Base-by-base conservation (phyloP, 139 green algal species). In the Haematococcus lacustris region DNA sequence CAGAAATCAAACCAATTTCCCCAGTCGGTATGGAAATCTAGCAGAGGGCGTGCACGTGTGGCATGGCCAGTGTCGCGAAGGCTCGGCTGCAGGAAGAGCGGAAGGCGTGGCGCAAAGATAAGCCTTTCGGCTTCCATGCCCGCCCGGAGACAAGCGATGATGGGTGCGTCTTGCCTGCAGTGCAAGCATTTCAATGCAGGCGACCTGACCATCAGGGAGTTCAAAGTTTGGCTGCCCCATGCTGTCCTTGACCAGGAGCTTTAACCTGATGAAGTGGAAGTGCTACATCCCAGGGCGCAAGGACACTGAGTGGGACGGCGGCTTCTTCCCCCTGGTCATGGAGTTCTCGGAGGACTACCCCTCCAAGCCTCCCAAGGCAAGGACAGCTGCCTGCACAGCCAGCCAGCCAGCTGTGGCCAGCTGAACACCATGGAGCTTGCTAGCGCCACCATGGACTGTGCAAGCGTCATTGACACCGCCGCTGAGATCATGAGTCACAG, bases 341-440 rank as follows among this genome's bases (percentile, higher is more conserved):
- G 83, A 94, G 43, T 98, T 98, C 73, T 83, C 76, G 7, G 92
- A 98, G 38, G 93, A 98, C 59, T 98, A 98, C 69, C 94, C 94
- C 2, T 88, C 87, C 30, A 98, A 96, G 76, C 94, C 94, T 13
- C 94, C 94, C 3, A 98, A 98, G 79, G 88, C 91, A 26, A 35
- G 47, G 41, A 26, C 33, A 25, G 26, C 5, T 17, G 23, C 4
- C 13, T 34, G 66, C 33, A 37, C 21, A 65, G 6, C 57, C 21
- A 7, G n/a, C 51, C 37, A 30, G 37, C 28, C n/a, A 34, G 34
- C 37, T 51, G 43, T 39, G 4, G 67, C 67, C 21, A 53, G 43
- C n/a, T n/a, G n/a, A n/a, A n/a, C n/a, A n/a, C n/a, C n/a, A n/a
- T n/a, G n/a, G n/a, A n/a, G n/a, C n/a, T n/a, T n/a, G n/a, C n/a